These are phyloP conservation scores for Persicaria tinctoria DNA, from an alignment of 148 eudicot species.

Conservation along the genomic window DNA sequence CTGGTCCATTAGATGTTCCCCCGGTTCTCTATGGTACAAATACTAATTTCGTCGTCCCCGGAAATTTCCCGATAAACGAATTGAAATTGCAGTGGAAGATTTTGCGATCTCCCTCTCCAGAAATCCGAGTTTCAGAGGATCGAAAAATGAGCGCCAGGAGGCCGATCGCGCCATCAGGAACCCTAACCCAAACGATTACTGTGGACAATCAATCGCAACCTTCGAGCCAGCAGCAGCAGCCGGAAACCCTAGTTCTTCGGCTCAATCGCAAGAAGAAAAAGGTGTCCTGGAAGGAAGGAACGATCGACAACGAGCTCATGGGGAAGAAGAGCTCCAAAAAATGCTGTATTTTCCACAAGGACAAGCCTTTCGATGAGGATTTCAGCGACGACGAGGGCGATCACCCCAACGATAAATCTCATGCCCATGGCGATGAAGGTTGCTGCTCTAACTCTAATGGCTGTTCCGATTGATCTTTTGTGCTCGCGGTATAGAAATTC, in stretches of 20 bases:
- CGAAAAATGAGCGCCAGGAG: slow-evolving; percentile 14
- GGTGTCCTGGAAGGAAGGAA: slow-evolving; percentile 86
- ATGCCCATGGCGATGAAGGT: slow-evolving; percentile 20
- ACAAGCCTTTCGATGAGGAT: slow-evolving; percentile 85
- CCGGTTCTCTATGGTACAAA: too few relatives aligned
- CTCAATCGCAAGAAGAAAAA: slow-evolving; percentile 69
- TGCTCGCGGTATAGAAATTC: slow-evolving; percentile 1
- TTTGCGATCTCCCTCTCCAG: not conserved
- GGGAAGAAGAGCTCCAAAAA: slow-evolving; percentile 85
- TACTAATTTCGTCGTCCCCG: not conserved
- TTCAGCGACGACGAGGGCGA: slow-evolving; percentile 54
- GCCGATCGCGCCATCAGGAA: slow-evolving; percentile 11
- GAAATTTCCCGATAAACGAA: not conserved
- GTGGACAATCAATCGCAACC: slow-evolving; percentile 18
- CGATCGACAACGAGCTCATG: slow-evolving; percentile 79
- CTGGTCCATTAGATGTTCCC: too few relatives aligned
- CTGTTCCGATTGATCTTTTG: slow-evolving; percentile 14
- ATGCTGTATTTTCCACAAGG: slow-evolving; percentile 85
- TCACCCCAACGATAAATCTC: slow-evolving; percentile 1
- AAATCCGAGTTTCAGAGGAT: not conserved
- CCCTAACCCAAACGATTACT: slow-evolving; percentile 26
- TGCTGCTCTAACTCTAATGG: slow-evolving; percentile 28
- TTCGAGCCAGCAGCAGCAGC: slow-evolving; percentile 21
- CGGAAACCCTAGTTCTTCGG: slow-evolving; percentile 54
- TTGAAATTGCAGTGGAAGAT: not conserved